A percentile compares a stretch with the other conserved stretches of the same genome.
Conservation (phyloP, 352 stramenopile species). For the Pythium dissotocum region DNA sequence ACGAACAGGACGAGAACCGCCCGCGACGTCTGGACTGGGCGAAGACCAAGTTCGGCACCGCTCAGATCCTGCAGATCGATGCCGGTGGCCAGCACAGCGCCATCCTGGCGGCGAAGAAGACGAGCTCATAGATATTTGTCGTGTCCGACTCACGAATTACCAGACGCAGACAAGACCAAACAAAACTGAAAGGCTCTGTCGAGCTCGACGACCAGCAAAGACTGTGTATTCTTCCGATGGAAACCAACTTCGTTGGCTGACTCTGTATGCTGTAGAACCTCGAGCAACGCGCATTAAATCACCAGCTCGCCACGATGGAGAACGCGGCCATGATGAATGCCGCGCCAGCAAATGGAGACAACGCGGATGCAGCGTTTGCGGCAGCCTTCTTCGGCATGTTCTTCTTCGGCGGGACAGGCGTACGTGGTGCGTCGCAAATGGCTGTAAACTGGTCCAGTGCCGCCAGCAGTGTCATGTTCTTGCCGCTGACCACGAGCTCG, state of each 20-base stretch:
- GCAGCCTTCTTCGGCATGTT: not conserved
- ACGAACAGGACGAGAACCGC: conserved; percentile 78
- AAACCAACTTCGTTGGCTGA: not conserved
- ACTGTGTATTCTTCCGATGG: conserved; percentile 2
- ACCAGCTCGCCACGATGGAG: not conserved
- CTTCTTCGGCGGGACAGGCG: not conserved
- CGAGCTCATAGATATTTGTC: not conserved
- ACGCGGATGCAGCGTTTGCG: not conserved
- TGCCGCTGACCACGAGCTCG: conserved; percentile 42
- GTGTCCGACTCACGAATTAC: not conserved
- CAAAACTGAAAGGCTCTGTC: not conserved
- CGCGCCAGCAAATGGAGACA: not conserved
- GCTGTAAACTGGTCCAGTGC: conserved; percentile 50
- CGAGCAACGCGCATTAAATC: not conserved
- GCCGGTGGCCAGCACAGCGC: conserved; percentile 89
- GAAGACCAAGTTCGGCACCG: conserved; percentile 67
- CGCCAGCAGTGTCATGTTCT: conserved; percentile 54
- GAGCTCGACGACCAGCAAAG: not conserved
- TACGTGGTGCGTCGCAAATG: conserved; percentile 38
- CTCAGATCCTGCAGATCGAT: conserved; percentile 72
- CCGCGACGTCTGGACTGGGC: conserved; percentile 66
- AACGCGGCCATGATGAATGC: not conserved
- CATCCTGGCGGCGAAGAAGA: conserved; percentile 49
- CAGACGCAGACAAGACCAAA: not conserved
- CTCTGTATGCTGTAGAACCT: not conserved